These are phyloP conservation scores for Tillandsia leiboldiana DNA, from an alignment of 176 grass and related monocot species.

Conservation along the genomic window DNA sequence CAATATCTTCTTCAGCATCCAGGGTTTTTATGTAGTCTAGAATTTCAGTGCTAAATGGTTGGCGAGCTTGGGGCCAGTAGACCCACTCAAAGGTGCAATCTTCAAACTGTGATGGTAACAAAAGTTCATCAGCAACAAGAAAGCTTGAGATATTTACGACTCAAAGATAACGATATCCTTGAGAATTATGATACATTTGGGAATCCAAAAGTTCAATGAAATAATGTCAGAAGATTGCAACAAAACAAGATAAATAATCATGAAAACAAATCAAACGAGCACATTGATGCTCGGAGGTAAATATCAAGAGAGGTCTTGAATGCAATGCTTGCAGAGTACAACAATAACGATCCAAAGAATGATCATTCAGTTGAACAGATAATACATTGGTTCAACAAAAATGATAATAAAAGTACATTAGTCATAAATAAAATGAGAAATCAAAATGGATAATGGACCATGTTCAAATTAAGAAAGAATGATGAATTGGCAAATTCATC, in stretches of 20 bases:
- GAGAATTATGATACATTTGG: background rate
- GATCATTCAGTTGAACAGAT: background rate
- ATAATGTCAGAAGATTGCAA: background rate
- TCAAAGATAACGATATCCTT: background rate
- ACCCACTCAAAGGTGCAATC: slow-evolving; percentile 73
- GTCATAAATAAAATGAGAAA: no score
- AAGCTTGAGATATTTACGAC: background rate
- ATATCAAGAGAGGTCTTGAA: background rate
- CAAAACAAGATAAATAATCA: background rate
- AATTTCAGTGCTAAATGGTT: slow-evolving; percentile 40
- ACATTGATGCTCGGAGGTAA: background rate
- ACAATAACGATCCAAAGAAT: background rate
- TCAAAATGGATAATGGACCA: no score
- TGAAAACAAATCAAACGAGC: background rate
- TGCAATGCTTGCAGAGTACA: background rate
- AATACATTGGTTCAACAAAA: no score
- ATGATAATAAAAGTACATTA: no score
- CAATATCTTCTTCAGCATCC: slow-evolving; percentile 59
- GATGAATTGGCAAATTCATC: no score
- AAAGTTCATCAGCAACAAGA: slow-evolving; percentile 1
- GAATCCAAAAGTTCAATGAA: background rate
- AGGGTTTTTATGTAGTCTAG: slow-evolving; percentile 49
- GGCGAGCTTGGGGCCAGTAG: slow-evolving; percentile 55
- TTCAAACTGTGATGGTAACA: slow-evolving; percentile 40
- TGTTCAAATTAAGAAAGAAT: no score